Base-by-base conservation (phyloP, 495 filamentous ascomycete genomes). In the Aspergillus bridgeri region DNA sequence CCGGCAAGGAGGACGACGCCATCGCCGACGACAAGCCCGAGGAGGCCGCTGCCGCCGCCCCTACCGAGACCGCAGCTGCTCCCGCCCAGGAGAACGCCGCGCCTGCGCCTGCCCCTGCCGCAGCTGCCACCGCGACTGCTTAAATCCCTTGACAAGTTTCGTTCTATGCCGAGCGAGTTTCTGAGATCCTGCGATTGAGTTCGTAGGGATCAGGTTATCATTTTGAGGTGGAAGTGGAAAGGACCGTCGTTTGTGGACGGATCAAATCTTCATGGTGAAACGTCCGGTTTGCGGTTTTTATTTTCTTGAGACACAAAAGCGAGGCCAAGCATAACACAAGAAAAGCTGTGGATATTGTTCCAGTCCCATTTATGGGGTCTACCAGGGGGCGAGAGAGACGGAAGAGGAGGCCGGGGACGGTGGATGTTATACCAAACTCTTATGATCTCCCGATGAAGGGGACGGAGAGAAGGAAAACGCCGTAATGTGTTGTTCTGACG, bases 1-100 rank as follows among this genome's bases (percentile, higher is more conserved):
- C 94, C 59, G 92, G 94, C 75, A 98, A 98, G 85, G 93, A 96
- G 67, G 94, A 98, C 56, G 88, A 94, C 62, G 87, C 90, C 70
- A 83, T 91, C n/a, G 24, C 42, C 43, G 53, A 17, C 3, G 79
- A 77, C 57, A 72, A 78, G 62, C 68, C 70, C 50, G 75, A 77
- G 48, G 72, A 80, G 63, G 64, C 68, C 33, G 33, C 33, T 13
- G 33, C 6, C 2, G 33, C 33, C 9, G 11, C 33, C 13, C 11
- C 33, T 47, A 65, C 72, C 48, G 72, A 75, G 58, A 57, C 72
- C 57, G 64, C 76, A 18, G 70, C 67, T 42, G 58, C 64, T 25
- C 65, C 77, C n/a, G 69, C 73, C 17, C 66, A 73, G 63, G 71
- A 77, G 64, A 75, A 70, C 61, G 38, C 63, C 29, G 59, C 69